Evolutionary conservation across 768 basidiomycete species (phyloP), one percentile per base, ranked within the genome.

Genomic region (Leccinellum albellum): DNA sequence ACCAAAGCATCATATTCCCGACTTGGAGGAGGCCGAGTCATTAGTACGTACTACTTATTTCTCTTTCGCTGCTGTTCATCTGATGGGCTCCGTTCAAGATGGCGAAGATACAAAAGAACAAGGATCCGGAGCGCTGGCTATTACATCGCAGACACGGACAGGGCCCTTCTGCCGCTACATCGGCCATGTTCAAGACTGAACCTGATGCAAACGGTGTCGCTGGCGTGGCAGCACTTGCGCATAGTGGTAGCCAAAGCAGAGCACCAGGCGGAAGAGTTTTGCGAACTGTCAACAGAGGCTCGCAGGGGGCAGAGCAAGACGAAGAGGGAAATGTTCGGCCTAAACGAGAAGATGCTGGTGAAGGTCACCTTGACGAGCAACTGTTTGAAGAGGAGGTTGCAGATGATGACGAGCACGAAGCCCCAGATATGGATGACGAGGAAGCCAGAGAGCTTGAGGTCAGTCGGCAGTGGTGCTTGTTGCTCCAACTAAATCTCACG

Each of bases 401-500:
- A 3, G 92, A 94, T 64, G 92, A 94, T 58, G 92, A 94, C 32
- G 92, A 94, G 65, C 84, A 84, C 64, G 81, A 85, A 71, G 80
- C 81, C 15, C 80, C 83, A 13, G 88, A 89, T 54, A 81, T 83
- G 54, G 83, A 91, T 42, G 92, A 94, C 54, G 89, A 93, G 62
- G 92, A 93, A 67, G 83, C 87, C 31, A 94, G 89, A 68, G 89
- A 91, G 66, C 76, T 86, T 12, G 88, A 91, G 81, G 91, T 87
- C 48, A 33, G 81, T 67, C 35, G 10, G 12, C 50, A n/a, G 44
- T 17, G 4, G 4, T 7, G 23, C 40, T 12, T 24, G 14, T 28
- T 24, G 9, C 17, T 37, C 23, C 10, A 12, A 15, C 26, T 24
- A 2, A 15, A 28, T 26, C 33, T 53, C 37, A 56, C 20, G 31